These are phyloP conservation scores for Penicillium capsulatum DNA, from an alignment of 2,329 filamentous ascomycete genomes.

Conservation along the genomic window DNA sequence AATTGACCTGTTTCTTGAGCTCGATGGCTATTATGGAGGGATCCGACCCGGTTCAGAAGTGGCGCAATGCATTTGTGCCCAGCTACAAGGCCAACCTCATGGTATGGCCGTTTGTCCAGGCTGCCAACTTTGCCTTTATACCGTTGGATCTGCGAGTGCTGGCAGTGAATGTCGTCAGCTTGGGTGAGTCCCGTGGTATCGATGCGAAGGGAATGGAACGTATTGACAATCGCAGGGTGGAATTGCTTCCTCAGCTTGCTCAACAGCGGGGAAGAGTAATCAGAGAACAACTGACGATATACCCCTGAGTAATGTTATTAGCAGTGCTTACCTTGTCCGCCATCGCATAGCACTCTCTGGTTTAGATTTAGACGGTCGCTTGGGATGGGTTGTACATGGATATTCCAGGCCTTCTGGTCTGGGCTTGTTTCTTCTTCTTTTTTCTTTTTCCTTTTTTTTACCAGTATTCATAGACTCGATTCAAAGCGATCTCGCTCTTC, in stretches of 20 bases:
- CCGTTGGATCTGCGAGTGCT: constrained; percentile 78
- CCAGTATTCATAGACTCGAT: no score
- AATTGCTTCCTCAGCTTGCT: constrained; percentile 57
- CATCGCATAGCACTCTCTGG: no score
- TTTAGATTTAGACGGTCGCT: no score
- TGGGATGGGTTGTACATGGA: constrained; percentile 5
- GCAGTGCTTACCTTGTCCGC: no score
- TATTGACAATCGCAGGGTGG: constrained; percentile 44
- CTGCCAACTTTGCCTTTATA: constrained; percentile 81
- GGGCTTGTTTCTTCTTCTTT: not conserved
- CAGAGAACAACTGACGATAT: no score
- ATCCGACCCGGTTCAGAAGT: constrained; percentile 60
- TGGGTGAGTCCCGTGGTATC: constrained; percentile 61
- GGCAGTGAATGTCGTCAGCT: constrained; percentile 76
- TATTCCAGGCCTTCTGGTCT: not conserved
- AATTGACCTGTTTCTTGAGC: constrained; percentile 75
- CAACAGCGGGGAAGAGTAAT: constrained; percentile 45
- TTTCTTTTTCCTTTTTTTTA: no score
- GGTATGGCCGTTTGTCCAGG: constrained; percentile 81
- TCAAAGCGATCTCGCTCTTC: no score
- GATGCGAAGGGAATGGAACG: no score
- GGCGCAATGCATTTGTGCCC: constrained; percentile 64
- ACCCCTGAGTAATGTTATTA: no score
- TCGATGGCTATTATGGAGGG: constrained; percentile 84
- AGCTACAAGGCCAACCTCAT: constrained; percentile 80